Evolutionary conservation across 192 early-diverging fungal species (phyloP).

Genomic region (Chytriomyces sp.): DNA sequence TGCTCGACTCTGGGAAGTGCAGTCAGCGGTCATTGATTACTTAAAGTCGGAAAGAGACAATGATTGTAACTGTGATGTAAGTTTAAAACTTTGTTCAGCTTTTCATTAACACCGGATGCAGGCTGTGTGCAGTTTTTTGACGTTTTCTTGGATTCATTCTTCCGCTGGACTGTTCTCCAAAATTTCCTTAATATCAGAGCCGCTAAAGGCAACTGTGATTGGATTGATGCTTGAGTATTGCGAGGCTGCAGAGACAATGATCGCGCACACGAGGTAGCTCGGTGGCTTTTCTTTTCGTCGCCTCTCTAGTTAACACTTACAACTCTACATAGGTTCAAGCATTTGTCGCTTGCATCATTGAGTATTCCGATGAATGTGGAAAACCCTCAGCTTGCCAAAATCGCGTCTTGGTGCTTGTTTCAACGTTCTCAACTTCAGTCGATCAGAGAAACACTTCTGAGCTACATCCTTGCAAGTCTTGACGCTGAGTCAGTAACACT

Average conservation of each 20-base stretch:
- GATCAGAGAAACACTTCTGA: constrained; percentile 46
- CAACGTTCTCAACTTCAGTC: constrained; percentile 4
- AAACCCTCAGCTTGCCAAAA: not conserved
- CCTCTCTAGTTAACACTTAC: not conserved
- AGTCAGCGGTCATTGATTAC: constrained; percentile 10
- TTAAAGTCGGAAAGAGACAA: constrained; percentile 15
- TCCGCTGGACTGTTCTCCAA: not conserved
- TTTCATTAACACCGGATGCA: not conserved
- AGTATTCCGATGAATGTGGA: not conserved
- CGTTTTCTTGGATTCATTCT: constrained; percentile 15
- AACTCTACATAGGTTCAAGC: not conserved
- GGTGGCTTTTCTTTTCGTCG: not conserved
- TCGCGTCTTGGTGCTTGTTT: constrained; percentile 7
- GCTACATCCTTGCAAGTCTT: constrained; percentile 64
- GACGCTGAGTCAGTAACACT: constrained; percentile 69
- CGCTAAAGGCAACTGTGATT: not conserved
- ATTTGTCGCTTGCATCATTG: not conserved
- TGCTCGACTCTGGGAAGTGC: constrained; percentile 21
- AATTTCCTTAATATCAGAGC: not conserved
- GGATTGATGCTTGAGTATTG: constrained; percentile 7
- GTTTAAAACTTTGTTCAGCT: not conserved
- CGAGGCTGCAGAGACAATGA: not conserved
- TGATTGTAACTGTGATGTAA: constrained; percentile 6
- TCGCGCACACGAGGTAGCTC: not conserved
- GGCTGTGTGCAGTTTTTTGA: constrained; percentile 1